Base-by-base conservation (phyloP, 805 yeast genomes). In the Pichia paraexigua region DNA sequence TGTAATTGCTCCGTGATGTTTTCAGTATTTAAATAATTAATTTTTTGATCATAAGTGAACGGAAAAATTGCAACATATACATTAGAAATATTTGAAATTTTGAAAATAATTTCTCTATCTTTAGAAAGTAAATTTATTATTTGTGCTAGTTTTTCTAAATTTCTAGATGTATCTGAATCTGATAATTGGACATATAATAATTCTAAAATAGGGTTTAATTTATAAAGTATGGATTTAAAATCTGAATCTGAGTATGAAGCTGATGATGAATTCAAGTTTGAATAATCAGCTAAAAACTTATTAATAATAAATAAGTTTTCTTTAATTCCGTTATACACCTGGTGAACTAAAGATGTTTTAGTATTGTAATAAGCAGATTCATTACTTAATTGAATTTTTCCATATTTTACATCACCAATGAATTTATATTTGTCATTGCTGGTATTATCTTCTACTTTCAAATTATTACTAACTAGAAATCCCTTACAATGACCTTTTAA, bases 141-240 rank as follows among this genome's bases (percentile, higher is more conserved):
- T n/a, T 52, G 52, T 42, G 53, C 51, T 11, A 67, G 46, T n/a
- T 61, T 50, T n/a, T 52, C 37, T 25, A 66, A 48, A 1, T 63
- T 66, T 10, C 48, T 48, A 0, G 47, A 12, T 39, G 76, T 71
- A 17, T 63, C 69, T 3, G 73, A 72, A 0, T 62, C 48, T 0
- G 64, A 58, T 48, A 83, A 68, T 60, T 82, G 87, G 45, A 78
- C 61, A 56, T 72, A 76, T n/a, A 83, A 65, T 0, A 82, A 74
- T 55, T 76, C 76, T 0, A 86, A 79, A 48, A 83, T 63, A 0
- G 90, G 90, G 12, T 83, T 74, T 21, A 83, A 65, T 2, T 78
- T 69, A 22, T 80, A 61, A 15, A 82, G 65, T 39, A 66, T 59
- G 17, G 40, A 41, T 28, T 42, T 48, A 15, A 52, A 48, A 15